A percentile compares a stretch with the other conserved stretches of the same genome.
These are phyloP conservation scores for Rhodomyrtus tomentosa DNA, from an alignment of 345 rosid genomes.

Conservation along the genomic window DNA sequence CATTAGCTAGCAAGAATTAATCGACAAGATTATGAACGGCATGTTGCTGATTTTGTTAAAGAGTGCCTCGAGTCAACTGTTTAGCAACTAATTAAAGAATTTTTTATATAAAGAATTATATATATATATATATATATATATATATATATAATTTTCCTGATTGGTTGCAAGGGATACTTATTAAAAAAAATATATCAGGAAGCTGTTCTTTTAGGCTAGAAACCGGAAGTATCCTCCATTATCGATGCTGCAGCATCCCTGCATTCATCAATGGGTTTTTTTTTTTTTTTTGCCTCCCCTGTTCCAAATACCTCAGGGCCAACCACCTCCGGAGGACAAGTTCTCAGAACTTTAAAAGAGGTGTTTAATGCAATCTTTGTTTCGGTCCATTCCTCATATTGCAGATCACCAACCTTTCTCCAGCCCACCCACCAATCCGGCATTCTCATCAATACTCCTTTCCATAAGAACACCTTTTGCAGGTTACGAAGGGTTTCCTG, in stretches of 20 bases:
- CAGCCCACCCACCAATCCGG: background rate
- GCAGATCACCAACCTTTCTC: background rate
- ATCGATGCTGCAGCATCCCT: background rate
- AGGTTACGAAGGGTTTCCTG: background rate
- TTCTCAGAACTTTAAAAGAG: background rate
- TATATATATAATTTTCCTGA: no score
- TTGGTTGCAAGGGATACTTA: background rate
- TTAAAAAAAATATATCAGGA: background rate
- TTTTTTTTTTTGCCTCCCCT: background rate
- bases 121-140: no score
- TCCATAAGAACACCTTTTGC: background rate
- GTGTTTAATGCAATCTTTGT: background rate
- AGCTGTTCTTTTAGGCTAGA: background rate
- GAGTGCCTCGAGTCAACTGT: background rate
- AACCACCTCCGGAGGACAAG: background rate
- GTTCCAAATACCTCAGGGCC: background rate
- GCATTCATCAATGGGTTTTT: background rate
- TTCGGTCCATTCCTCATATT: background rate
- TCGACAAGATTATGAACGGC: background rate
- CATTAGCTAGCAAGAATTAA: background rate
- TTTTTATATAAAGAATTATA: no score
- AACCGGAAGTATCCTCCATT: background rate
- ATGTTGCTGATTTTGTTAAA: background rate
- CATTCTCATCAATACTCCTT: background rate
- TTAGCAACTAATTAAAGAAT: background rate